Percentiles rank a stretch among this genome's conserved stretches.
Evolutionary conservation across 2,329 filamentous ascomycete genomes (phyloP).

Genomic region (Alternaria panax): DNA sequence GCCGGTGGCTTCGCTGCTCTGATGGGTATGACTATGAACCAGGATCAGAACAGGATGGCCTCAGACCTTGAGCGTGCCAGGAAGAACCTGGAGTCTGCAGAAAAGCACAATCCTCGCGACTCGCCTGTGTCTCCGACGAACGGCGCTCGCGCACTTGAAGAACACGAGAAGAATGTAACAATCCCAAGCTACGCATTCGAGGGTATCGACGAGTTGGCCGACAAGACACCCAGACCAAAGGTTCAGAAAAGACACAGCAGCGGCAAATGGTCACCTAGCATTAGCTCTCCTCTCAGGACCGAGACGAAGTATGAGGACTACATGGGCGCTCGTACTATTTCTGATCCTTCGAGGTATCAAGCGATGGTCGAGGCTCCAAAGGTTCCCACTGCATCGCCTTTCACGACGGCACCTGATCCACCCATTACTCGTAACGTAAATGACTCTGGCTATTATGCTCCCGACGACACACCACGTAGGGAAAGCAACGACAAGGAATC

Average conservation of each 20-base stretch:
- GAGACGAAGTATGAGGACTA: slow-evolving; percentile 56
- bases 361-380: slow-evolving; percentile 26
- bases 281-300: slow-evolving; percentile 55
- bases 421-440: slow-evolving; percentile 27
- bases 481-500: slow-evolving; percentile 40
- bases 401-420: slow-evolving; percentile 23
- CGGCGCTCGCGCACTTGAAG: slow-evolving; percentile 23
- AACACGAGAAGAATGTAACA: slow-evolving; percentile 23
- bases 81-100: slow-evolving; percentile 35
- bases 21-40: slow-evolving; percentile 40
- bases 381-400: slow-evolving; percentile 20
- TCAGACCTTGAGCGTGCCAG: slow-evolving; percentile 39
- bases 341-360: slow-evolving; percentile 21
- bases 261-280: slow-evolving; percentile 50
- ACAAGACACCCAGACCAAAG: slow-evolving; percentile 57
- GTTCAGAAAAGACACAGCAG: slow-evolving; percentile 56
- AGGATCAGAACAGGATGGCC: slow-evolving; percentile 45
- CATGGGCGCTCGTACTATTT: slow-evolving; percentile 31
- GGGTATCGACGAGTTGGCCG: slow-evolving; percentile 43
- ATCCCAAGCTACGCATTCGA: slow-evolving; percentile 47
- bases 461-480: slow-evolving; percentile 34
- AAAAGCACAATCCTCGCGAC: slow-evolving; percentile 21
- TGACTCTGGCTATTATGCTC: slow-evolving; percentile 47
- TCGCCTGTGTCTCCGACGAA: slow-evolving; percentile 26
- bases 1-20: slow-evolving; percentile 46